Conservation (phyloP, 2,329 filamentous ascomycete species). For the Phaeoacremonium minimum region DNA sequence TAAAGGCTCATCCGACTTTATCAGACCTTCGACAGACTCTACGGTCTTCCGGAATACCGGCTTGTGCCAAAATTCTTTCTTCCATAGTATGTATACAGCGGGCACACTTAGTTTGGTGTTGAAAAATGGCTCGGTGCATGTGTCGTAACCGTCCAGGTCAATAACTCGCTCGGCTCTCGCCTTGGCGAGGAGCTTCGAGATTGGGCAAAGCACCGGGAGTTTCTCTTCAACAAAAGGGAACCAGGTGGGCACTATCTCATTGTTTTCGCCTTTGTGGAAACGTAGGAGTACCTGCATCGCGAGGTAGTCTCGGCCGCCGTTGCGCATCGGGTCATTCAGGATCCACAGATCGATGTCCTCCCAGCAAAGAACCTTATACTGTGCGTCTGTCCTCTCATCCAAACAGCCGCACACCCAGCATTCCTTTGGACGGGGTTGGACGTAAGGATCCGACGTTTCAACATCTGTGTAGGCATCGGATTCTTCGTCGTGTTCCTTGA, state of each 20-base stretch:
- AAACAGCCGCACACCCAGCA: slow-evolving; percentile 6
- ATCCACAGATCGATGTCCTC: slow-evolving; percentile 11
- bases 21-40: slow-evolving; percentile 1
- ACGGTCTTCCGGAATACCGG: slow-evolving; percentile 3
- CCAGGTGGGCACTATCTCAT: slow-evolving; percentile 8
- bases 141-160: slow-evolving; percentile 1
- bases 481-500: slow-evolving; percentile 7
- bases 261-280: slow-evolving; percentile 8
- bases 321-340: slow-evolving; percentile 6
- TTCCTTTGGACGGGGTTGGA: slow-evolving; percentile 4
- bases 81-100: slow-evolving; percentile 2
- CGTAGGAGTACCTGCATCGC: slow-evolving; percentile 8
- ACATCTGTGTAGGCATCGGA: slow-evolving; percentile 8
- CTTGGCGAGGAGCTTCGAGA: slow-evolving; percentile 3
- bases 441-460: slow-evolving; percentile 1
- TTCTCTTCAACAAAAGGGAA: slow-evolving; percentile 5
- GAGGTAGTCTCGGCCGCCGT: slow-evolving; percentile 7
- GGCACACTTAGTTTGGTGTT: slow-evolving; percentile 5
- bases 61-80: slow-evolving; percentile 6
- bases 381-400: slow-evolving; percentile 5
- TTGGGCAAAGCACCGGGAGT: slow-evolving; percentile 2
- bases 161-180: slow-evolving; percentile 1
- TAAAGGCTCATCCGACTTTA: neutral
- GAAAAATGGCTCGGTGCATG: slow-evolving; percentile 3
- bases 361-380: slow-evolving; percentile 9